Base-by-base conservation (phyloP, 73 alveolate genomes). In the Durusdinium trenchii region DNA sequence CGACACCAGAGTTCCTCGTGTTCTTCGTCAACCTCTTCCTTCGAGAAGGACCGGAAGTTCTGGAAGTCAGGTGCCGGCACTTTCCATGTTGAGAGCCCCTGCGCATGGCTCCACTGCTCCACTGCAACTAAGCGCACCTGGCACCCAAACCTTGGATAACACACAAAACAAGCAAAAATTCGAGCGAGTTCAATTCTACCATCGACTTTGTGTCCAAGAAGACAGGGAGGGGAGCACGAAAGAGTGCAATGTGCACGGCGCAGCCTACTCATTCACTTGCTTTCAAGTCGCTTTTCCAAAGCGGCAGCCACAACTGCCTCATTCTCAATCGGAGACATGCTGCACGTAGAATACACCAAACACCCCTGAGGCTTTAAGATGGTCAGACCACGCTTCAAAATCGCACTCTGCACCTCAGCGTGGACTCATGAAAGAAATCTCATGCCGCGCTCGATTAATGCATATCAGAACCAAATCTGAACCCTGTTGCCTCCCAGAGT, bases 261-360 rank as follows among this genome's bases (percentile, higher is more conserved):
- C n/a, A n/a, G n/a, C n/a, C n/a, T n/a, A n/a, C n/a, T n/a, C n/a
- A n/a, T n/a, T n/a, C n/a, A n/a, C 10, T 51, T 42, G 86, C 28
- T 14, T 46, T 61, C 89, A 18, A 46, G 89, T 14, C 42, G 47
- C 96, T 90, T 90, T 71, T 90, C 96, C 92, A 94, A 54, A 7
- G 93, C 94, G 9, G 95, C 95, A 38, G 86, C 87, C 60, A 78
- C 95, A 10, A 94, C 99, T 18, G 99, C 99, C 99, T 99, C 99
- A 98, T 99, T 99, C 99, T 99, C 99, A 69, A 99, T 99, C 2
- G 99, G 99, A 89, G 99, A 99, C 94, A 99, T 99, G 36, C 99
- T 99, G 99, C 99, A 99, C 32, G 99, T 99, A 32, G 99, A 99
- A 99, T 99, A 99, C 84, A 99, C 98, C 54, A 99, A 99, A 42